These are phyloP conservation scores for Aspergillus asperescens DNA, from an alignment of 495 filamentous ascomycete species.

Conservation along the genomic window DNA sequence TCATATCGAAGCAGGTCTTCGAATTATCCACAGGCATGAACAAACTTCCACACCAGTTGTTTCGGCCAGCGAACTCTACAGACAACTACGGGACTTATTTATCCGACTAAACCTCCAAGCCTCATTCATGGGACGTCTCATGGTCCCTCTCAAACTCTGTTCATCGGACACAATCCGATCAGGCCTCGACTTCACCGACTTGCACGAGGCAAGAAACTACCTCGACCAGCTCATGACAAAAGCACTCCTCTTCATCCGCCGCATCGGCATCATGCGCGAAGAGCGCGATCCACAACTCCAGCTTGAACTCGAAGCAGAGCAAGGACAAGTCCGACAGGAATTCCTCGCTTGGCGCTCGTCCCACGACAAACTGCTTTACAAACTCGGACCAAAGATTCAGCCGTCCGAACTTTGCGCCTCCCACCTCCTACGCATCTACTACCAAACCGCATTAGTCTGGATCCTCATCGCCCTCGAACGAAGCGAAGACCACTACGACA, in stretches of 20 bases:
- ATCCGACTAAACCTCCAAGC: constrained; percentile 14
- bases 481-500: constrained; percentile 2
- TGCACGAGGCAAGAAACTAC: neutral
- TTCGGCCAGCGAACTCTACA: constrained; percentile 4
- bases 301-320: neutral
- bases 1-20: constrained; percentile 18
- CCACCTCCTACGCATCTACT: constrained; percentile 4
- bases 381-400: neutral
- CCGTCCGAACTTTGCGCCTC: constrained; percentile 6
- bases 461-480: neutral
- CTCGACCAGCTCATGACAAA: constrained; percentile 15
- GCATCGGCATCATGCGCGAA: constrained; percentile 2
- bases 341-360: neutral
- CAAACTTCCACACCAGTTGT: neutral
- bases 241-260: constrained; percentile 11
- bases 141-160: neutral
- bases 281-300: neutral
- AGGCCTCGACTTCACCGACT: neutral
- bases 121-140: constrained; percentile 5
- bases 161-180: neutral
- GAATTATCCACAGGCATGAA: constrained; percentile 7
- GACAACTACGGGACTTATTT: constrained; percentile 6
- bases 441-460: constrained; percentile 9
- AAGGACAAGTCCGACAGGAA: neutral
- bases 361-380: constrained; percentile 6